Evolutionary conservation across 1,284 basidiomycete species (phyloP), one percentile per base, ranked within the genome.

Genomic region (Heterobasidion parviporum): DNA sequence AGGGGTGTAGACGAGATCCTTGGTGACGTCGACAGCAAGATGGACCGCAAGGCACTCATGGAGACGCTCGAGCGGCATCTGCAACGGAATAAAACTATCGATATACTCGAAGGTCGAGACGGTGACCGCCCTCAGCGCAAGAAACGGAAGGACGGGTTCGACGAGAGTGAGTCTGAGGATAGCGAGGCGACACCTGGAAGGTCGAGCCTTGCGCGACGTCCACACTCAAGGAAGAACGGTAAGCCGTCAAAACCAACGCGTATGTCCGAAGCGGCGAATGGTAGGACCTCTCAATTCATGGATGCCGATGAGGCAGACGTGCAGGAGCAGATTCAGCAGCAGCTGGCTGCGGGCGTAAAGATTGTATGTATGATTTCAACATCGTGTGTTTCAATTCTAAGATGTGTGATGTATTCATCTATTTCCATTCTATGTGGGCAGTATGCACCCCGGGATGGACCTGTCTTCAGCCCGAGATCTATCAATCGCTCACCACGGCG

Each of bases 301-400:
- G 92, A 94, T 67, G 93, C 92, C 6, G 89, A 94, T 60, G 93
- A 94, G 58, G 88, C 85, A n/a, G 78, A 85, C 58, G 91, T 89
- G 5, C 81, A 89, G 61, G 85, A 87, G 61, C 90, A 94, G 66
- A 87, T 94, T 52, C 88, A 93, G 64, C 83, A 88, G 60, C 87
- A 89, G 59, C 70, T 95, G 47, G 87, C 81, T 38, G 84, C 83
- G 53, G 89, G 91, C 26, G 82, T 82, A 32, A 83, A 83, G 56
- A 75, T 87, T 61, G 87, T 89, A 65, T 62, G 81, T 68, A 44
- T 49, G 46, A 32, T 46, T 46, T 62, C 26, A 41, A 47, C 43
- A 3, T 26, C 20, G 14, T 15, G 34, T 34, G 75, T 65, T 26
- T n/a, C 12, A 10, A 41, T 41, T 41, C 43, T 50, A 34, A 51